Evolutionary conservation across 140 eudicot genomes (phyloP).

Genomic region (Bidens hawaiensis): DNA sequence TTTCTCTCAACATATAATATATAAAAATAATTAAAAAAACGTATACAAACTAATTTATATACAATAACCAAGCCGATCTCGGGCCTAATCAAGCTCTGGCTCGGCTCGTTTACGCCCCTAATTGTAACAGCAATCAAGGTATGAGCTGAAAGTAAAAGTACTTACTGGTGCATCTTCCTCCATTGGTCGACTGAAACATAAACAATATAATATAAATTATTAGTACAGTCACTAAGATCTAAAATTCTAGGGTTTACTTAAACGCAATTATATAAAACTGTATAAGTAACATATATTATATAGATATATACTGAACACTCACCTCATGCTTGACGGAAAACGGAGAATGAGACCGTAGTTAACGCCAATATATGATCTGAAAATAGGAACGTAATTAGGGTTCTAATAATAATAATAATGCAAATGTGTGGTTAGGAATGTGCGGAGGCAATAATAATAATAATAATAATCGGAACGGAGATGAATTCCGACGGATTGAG

Average conservation of each 20-base stretch:
- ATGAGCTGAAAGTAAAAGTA: conserved; percentile 2
- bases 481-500: background rate
- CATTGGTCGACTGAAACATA: conserved; percentile 64
- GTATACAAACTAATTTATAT: too few relatives aligned
- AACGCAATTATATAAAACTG: background rate
- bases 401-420: background rate
- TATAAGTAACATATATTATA: background rate
- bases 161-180: conserved; percentile 82
- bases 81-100: too few relatives aligned
- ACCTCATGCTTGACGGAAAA: conserved; percentile 21
- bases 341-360: background rate
- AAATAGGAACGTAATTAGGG: conserved; percentile 27
- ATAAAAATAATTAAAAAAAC: too few relatives aligned
- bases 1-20: too few relatives aligned
- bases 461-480: background rate
- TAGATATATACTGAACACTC: too few relatives aligned
- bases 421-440: background rate
- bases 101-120: too few relatives aligned
- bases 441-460: background rate
- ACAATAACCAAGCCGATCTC: too few relatives aligned
- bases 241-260: conserved; percentile 22
- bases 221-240: background rate
- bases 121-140: background rate
- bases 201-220: background rate
- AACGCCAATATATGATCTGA: conserved; percentile 2